Conservation (phyloP, 768 basidiomycete species). For the Termitomyces sp. region DNA sequence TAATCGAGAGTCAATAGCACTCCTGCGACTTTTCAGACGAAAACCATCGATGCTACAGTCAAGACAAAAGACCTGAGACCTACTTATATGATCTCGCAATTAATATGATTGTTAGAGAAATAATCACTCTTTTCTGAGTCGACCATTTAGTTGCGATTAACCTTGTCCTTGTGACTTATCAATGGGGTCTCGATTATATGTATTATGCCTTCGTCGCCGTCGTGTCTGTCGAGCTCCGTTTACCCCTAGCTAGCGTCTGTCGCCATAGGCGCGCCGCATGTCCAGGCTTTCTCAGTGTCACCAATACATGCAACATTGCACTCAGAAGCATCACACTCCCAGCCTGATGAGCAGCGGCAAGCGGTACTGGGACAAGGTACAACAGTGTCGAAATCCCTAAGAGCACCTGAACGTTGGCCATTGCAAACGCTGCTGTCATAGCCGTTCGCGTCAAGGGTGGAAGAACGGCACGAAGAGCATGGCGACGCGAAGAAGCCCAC, state of each 20-base stretch:
- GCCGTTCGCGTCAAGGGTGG: conserved; percentile 57
- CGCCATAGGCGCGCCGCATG: conserved; percentile 60
- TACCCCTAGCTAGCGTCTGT: conserved; percentile 11
- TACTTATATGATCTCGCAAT: neutral
- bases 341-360: conserved; percentile 93
- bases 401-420: conserved; percentile 79
- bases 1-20: conserved; percentile 12
- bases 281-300: conserved; percentile 67
- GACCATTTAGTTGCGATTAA: neutral
- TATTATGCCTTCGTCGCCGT: neutral
- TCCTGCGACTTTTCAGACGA: conserved; percentile 9
- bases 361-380: conserved; percentile 87
- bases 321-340: conserved; percentile 88
- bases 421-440: conserved; percentile 57
- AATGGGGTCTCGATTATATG: neutral
- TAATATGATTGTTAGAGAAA: neutral
- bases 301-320: conserved; percentile 70
- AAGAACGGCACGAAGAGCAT: conserved; percentile 52
- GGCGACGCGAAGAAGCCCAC: conserved; percentile 50
- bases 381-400: conserved; percentile 69
- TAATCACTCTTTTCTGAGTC: neutral
- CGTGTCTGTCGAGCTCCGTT: neutral
- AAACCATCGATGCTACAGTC: neutral
- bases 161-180: neutral
- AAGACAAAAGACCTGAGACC: neutral